Evolutionary conservation across 345 rosid species (phyloP).

Genomic region (Pistacia atlantica): DNA sequence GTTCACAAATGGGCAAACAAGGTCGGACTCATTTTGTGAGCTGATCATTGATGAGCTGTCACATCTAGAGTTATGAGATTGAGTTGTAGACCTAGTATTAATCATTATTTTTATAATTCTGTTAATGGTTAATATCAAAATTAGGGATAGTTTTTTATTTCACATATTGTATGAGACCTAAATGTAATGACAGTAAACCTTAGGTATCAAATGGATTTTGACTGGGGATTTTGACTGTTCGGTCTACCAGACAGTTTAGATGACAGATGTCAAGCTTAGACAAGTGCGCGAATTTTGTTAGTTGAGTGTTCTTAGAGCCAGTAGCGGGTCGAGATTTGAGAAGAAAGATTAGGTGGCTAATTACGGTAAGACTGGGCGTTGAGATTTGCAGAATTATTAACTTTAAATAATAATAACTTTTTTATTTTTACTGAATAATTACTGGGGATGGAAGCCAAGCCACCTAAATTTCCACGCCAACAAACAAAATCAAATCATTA

Average conservation of each 20-base stretch:
- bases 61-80: too few species aligned
- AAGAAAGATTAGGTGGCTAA: slow-evolving; percentile 10
- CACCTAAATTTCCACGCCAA: slow-evolving; percentile 20
- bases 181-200: too few species aligned
- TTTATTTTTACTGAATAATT: not conserved
- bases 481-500: not conserved
- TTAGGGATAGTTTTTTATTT: too few species aligned
- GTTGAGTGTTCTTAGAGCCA: slow-evolving; percentile 5
- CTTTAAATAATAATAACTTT: too few species aligned
- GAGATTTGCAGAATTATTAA: not conserved
- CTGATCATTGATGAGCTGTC: too few species aligned
- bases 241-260: slow-evolving; percentile 75
- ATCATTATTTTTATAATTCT: too few species aligned
- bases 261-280: not conserved
- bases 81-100: too few species aligned
- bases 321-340: not conserved
- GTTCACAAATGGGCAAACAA: too few species aligned
- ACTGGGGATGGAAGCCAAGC: not conserved
- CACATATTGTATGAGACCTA: too few species aligned
- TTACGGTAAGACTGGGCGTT: slow-evolving; percentile 30
- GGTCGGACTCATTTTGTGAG: too few species aligned
- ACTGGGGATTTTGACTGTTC: slow-evolving; percentile 66
- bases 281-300: slow-evolving; percentile 7
- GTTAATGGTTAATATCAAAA: too few species aligned
- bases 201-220: too few species aligned